Evolutionary conservation across 768 basidiomycete species (phyloP), one percentile per base, ranked within the genome.

Genomic region (Austroboletus eburneus): DNA sequence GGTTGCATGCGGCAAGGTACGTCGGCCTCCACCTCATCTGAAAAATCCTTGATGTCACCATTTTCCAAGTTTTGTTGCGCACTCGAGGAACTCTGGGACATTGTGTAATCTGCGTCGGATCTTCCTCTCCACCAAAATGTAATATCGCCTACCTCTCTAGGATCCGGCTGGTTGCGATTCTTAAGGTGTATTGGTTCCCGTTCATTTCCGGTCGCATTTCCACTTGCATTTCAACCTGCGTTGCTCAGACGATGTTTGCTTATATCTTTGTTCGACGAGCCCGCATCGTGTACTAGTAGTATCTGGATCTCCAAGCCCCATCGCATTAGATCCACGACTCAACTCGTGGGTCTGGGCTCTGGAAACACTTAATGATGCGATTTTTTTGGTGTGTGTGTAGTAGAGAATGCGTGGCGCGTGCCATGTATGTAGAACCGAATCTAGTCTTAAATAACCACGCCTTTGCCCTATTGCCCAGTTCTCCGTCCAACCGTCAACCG

Each of bases 1-100:
- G 43, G 94, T 97, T 22, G 94, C 95, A 17, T 98, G 95, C 61
- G 95, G 95, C 50, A 97, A 97, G 81, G 94, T 95, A 59, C 56
- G 84, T 55, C 10, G 0, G 56, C 21, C 25, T 20, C 37, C 33
- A 16, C 32, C 43, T 20, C 37, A 37, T 23, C 25, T 51, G 25
- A 10, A 30, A 16, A 17, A 46, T 44, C 36, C 27, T 45, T 7
- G 14, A 56, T 23, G 43, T 45, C 23, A 23, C n/a, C 38, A 47
- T 29, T 21, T 32, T 12, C 18, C 27, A 55, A 93, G 89, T 91
- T 93, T 65, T 91, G 89, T 62, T 91, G 90, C 59, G 85, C 87
- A 4, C 71, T 95, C 43, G 94, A 98, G 71, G 94, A 98, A 51
- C 76, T 96, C 42, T 95, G 93, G 93, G 91, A 93, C 64, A 83